Conservation (phyloP, 2,329 filamentous ascomycete species). For the Stagonosporopsis vannaccii region DNA sequence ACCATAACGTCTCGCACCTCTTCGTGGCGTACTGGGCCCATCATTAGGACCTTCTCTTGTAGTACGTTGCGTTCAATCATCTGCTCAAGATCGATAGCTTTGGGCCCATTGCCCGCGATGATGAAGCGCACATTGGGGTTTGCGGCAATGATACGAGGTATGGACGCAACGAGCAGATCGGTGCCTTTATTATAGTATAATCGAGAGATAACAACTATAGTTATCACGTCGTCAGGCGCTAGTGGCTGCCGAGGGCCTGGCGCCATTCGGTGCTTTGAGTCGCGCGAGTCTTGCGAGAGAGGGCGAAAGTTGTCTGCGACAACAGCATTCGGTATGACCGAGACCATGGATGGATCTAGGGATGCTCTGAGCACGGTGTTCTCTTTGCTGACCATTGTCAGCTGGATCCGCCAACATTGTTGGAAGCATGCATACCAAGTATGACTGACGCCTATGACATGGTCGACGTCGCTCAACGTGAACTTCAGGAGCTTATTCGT, state of each 20-base stretch:
- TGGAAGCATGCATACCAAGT: constrained; percentile 72
- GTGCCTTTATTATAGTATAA: constrained; percentile 99
- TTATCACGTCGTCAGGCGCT: constrained; percentile 85
- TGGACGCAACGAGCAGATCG: constrained; percentile 93
- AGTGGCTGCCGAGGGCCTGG: constrained; percentile 71
- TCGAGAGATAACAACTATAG: constrained; percentile 95
- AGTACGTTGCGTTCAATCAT: constrained; percentile 96
- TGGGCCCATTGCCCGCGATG: constrained; percentile 93
- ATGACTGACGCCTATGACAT: constrained; percentile 98
- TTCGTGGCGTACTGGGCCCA: constrained; percentile 92
- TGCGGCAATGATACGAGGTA: constrained; percentile 86
- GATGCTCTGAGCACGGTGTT: constrained; percentile 96
- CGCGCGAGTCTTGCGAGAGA: constrained; percentile 53
- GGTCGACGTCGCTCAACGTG: constrained; percentile 92
- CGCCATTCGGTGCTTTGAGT: constrained; percentile 39
- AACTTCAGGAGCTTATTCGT: constrained; percentile 98
- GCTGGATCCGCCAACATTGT: not conserved
- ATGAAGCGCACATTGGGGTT: constrained; percentile 96
- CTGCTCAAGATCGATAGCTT: constrained; percentile 96
- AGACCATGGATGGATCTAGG: constrained; percentile 94
- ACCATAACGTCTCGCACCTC: constrained; percentile 98
- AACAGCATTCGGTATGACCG: constrained; percentile 95
- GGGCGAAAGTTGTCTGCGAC: constrained; percentile 96
- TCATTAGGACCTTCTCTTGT: constrained; percentile 90
- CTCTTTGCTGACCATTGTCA: constrained; percentile 74